A percentile compares a stretch with the other conserved stretches of the same genome.
Evolutionary conservation across 257 asterid genomes (phyloP).

Genomic region (Solanum gracilifrons): DNA sequence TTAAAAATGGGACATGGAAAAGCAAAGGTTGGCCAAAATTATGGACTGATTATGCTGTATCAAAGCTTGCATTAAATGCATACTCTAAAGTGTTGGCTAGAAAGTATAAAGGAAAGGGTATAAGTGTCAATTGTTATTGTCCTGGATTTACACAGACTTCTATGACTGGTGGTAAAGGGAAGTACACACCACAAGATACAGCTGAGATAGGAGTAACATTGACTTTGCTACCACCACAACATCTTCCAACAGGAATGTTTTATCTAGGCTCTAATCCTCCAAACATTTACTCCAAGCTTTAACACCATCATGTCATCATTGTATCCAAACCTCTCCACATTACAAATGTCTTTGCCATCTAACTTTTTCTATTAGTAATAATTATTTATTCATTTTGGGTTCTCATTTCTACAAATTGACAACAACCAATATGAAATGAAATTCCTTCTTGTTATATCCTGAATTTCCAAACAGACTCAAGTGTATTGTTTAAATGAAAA

Average conservation of each 20-base stretch:
- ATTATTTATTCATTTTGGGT: not conserved
- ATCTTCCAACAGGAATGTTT: constrained; percentile 50
- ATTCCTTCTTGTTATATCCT: not conserved
- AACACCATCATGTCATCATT: not conserved
- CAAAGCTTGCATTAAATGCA: constrained; percentile 63
- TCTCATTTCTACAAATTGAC: not conserved
- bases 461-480: not conserved
- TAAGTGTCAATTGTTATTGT: constrained; percentile 60
- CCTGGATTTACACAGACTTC: constrained; percentile 81
- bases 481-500: not conserved
- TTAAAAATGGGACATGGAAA: constrained; percentile 46
- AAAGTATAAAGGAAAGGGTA: constrained; percentile 14
- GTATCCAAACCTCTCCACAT: not conserved
- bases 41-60: constrained; percentile 80
- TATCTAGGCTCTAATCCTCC: constrained; percentile 12
- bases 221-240: constrained; percentile 31
- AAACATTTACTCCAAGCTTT: constrained; percentile 30
- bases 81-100: constrained; percentile 50
- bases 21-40: constrained; percentile 64
- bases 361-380: not conserved
- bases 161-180: constrained; percentile 63
- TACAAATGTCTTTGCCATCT: not conserved
- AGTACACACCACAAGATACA: constrained; percentile 32
- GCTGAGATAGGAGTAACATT: constrained; percentile 32
- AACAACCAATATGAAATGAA: not conserved